Percentiles rank a stretch among this genome's conserved stretches.
These are phyloP conservation scores for Pichia sp. DNA, from an alignment of 1,139 yeast species.

Conservation along the genomic window DNA sequence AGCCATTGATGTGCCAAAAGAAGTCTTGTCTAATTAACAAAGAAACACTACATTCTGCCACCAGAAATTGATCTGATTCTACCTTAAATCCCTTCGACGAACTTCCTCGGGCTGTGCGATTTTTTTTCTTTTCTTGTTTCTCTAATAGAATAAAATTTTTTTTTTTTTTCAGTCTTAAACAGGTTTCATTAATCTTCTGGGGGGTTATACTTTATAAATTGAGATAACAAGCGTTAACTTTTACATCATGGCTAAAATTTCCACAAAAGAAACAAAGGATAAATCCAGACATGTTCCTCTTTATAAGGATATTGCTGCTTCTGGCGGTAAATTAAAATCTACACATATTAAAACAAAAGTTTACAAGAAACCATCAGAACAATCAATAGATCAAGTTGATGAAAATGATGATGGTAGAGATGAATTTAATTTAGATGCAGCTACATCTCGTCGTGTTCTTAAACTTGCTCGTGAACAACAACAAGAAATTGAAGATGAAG, in stretches of 20 bases:
- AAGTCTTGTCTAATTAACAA: too few species aligned
- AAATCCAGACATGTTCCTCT: constrained; percentile 72
- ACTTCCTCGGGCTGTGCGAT: too few species aligned
- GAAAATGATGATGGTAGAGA: constrained; percentile 40
- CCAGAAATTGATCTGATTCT: too few species aligned
- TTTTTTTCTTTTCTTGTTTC: too few species aligned
- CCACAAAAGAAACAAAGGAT: constrained; percentile 44
- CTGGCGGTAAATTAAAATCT: constrained; percentile 60
- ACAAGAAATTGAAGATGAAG: constrained; percentile 73
- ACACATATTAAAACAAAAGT: constrained; percentile 29
- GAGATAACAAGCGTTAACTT: not conserved
- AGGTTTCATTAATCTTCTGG: too few species aligned
- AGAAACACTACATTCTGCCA: too few species aligned
- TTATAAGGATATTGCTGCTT: constrained; percentile 65
- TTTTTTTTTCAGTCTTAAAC: too few species aligned
- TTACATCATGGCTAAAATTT: constrained; percentile 54
- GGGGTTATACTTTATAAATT: too few species aligned
- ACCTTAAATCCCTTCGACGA: too few species aligned
- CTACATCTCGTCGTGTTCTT: constrained; percentile 76
- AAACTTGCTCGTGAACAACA: constrained; percentile 89
- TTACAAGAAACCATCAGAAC: constrained; percentile 14
- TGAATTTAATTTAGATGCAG: constrained; percentile 72
- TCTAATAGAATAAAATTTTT: too few species aligned
- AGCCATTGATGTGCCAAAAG: constrained; percentile 5
- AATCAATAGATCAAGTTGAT: constrained; percentile 20